A percentile compares a stretch with the other conserved stretches of the same genome.
These are phyloP conservation scores for Mycena floridula DNA, from an alignment of 768 basidiomycete genomes.

Conservation along the genomic window DNA sequence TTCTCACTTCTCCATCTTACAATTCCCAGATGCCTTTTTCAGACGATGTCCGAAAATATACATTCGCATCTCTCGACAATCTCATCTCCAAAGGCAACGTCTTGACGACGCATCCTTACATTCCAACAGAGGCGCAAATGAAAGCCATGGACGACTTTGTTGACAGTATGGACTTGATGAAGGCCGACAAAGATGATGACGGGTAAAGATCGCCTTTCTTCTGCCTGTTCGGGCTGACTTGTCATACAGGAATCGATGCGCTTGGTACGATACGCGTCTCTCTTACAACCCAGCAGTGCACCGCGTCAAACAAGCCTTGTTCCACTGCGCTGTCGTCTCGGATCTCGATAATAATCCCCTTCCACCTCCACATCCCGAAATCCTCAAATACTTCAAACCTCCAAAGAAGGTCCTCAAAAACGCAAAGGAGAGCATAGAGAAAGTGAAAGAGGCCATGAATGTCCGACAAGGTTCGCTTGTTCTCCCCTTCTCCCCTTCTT, in stretches of 20 bases:
- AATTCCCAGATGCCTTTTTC: constrained; percentile 86
- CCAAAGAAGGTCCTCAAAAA: constrained; percentile 64
- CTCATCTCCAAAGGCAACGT: constrained; percentile 71
- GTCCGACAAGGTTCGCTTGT: constrained; percentile 62
- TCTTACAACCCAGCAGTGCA: constrained; percentile 91
- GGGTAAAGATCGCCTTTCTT: constrained; percentile 42
- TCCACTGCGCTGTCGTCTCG: constrained; percentile 75
- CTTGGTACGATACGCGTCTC: constrained; percentile 74
- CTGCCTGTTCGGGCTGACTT: constrained; percentile 1
- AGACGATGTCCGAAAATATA: constrained; percentile 86
- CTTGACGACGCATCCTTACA: constrained; percentile 70
- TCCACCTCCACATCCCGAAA: constrained; percentile 79
- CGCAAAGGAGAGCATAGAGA: constrained; percentile 47
- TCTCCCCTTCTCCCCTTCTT: background rate
- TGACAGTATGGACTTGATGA: constrained; percentile 82
- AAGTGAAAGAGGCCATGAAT: constrained; percentile 62
- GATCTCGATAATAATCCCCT: constrained; percentile 73
- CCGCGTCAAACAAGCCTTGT: constrained; percentile 87
- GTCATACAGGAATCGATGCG: constrained; percentile 41
- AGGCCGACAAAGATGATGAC: constrained; percentile 67
- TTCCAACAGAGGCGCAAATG: constrained; percentile 74
- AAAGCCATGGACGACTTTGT: constrained; percentile 86
- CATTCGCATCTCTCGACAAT: constrained; percentile 73
- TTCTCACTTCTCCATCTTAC: background rate
- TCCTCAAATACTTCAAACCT: constrained; percentile 79